Evolutionary conservation across 2,329 filamentous ascomycete genomes (phyloP), one percentile per base, ranked within the genome.

Genomic region (Aspergillus arachidicola): DNA sequence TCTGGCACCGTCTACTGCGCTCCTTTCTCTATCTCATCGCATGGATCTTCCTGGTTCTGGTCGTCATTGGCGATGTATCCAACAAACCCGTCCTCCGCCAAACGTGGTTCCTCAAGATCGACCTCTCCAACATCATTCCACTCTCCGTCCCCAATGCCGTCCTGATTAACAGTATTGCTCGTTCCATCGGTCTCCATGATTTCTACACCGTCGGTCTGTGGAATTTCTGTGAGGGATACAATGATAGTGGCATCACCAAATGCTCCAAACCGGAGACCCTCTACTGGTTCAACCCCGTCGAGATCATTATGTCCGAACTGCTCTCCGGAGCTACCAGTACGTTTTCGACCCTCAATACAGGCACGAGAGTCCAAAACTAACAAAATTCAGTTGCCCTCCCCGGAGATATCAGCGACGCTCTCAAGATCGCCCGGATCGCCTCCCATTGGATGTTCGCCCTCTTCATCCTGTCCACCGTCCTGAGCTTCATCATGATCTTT

Each of bases 181-280:
- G 92, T 58, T 92, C 90, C 26, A 83, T 97, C 59, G 94, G 94
- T 34, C 84, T 97, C 56, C 93, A 96, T 76, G 94, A 97, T 78
- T 97, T 96, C 79, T 97, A 97, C 78, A 91, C 93, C 72, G 91
- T 96, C 32, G 94, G 94, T 6, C 80, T 97, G 46, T 98, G 94
- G 94, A 90, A 89, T 64, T 97, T 91, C 77, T 98, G 94, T 78
- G 92, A 96, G 76, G 94, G 94, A 23, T 96, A 94, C 77, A 82
- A 87, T 61, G 84, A 86, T 69, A 83, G 89, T 78, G 78, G 78
- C 11, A 88, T 95, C 66, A 94, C 92, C 0, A 80, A 81, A 66
- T 98, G 94, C 79, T 93, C 91, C 9, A 79, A 80, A 6, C 90
- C 93, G 0, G 72, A 87, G 71, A 82, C 83, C 9, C 82, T 94